A percentile compares a stretch with the other conserved stretches of the same genome.
Conservation (phyloP, 331 rosid species). For the Malus hybrid region DNA sequence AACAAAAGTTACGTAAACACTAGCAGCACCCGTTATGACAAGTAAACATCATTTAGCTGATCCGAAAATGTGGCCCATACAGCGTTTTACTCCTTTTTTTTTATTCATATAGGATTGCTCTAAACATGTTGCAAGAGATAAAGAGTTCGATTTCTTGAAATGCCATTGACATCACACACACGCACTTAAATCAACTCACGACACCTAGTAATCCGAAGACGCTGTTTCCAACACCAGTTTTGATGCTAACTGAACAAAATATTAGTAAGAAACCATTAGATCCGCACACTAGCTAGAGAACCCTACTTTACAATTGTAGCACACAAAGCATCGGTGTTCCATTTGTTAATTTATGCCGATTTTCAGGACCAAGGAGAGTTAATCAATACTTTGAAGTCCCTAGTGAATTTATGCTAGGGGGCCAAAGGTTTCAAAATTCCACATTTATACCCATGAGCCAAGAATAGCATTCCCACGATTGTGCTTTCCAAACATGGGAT, state of each 20-base stretch:
- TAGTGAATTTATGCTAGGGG: background rate
- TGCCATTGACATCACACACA: conserved; percentile 10
- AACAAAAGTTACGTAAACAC: background rate
- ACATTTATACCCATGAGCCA: too few relatives aligned
- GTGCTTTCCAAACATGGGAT: too few relatives aligned
- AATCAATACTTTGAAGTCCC: background rate
- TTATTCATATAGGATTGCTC: conserved; percentile 7
- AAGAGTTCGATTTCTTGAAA: conserved; percentile 50
- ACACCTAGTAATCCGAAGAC: too few relatives aligned
- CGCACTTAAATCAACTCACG: too few relatives aligned
- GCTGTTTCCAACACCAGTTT: too few relatives aligned
- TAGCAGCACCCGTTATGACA: background rate
- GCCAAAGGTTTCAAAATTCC: too few relatives aligned
- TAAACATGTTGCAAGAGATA: conserved; percentile 50
- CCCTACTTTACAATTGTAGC: background rate
- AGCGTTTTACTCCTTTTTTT: conserved; percentile 22
- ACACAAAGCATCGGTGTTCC: background rate
- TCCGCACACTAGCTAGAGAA: background rate
- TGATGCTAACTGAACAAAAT: too few relatives aligned
- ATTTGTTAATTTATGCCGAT: background rate
- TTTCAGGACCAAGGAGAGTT: background rate
- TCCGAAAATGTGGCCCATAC: background rate
- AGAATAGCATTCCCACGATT: too few relatives aligned
- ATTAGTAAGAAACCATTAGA: background rate
- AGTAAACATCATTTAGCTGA: too few relatives aligned